These are phyloP conservation scores for Melanopsichium pennsylvanicum DNA, from an alignment of 1,284 basidiomycete species.

Conservation along the genomic window DNA sequence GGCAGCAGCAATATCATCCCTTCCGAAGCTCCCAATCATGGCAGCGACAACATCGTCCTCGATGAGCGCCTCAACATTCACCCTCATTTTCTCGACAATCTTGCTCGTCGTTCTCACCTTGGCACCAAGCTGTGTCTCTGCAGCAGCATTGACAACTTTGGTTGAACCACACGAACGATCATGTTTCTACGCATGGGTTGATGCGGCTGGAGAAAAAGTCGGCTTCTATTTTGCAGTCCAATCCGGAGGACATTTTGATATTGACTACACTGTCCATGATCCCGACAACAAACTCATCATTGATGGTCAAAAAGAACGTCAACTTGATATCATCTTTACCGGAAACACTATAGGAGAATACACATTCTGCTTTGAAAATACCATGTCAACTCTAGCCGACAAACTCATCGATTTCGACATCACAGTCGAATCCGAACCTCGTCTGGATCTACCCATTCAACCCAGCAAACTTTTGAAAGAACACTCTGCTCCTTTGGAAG, in stretches of 20 bases:
- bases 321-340: slow-evolving; percentile 96
- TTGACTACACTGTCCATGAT: slow-evolving; percentile 72
- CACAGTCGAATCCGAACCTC: slow-evolving; percentile 64
- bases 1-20: too few relatives aligned
- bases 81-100: slow-evolving; percentile 1
- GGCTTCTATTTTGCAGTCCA: slow-evolving; percentile 81
- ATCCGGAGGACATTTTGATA: slow-evolving; percentile 95
- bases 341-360: slow-evolving; percentile 94
- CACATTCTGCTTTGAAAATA: slow-evolving; percentile 97
- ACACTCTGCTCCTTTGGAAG: slow-evolving; percentile 60
- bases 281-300: slow-evolving; percentile 86
- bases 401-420: slow-evolving; percentile 65
- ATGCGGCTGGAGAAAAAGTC: slow-evolving; percentile 79
- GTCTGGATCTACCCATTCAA: slow-evolving; percentile 57
- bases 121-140: not conserved
- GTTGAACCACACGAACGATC: slow-evolving; percentile 84
- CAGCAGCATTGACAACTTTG: slow-evolving; percentile 83
- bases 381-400: slow-evolving; percentile 66
- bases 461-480: slow-evolving; percentile 55
- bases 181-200: slow-evolving; percentile 97
- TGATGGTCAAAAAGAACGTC: slow-evolving; percentile 84
- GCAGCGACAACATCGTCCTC: not conserved
- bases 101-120: not conserved
- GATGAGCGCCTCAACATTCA: not conserved
- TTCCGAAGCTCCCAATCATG: not conserved